phyloP scores from a whole-genome alignment of 768 basidiomycete species.

The Floccularia luteovirens region DNA sequence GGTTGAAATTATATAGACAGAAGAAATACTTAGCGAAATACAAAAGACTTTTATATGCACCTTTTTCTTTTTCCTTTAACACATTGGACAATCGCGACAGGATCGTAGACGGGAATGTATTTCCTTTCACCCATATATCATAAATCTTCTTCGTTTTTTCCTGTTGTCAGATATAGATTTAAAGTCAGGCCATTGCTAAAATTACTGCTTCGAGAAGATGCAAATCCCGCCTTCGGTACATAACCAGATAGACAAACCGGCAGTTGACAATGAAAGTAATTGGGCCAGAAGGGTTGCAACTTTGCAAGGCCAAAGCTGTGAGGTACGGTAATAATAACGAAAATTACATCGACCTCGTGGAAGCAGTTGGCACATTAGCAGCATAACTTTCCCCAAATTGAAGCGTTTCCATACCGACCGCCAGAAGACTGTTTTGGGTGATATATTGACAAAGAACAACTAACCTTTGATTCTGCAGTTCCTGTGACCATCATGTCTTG shows the following conservation, averaged over 20 bases:
- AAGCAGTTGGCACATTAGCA: too few relatives aligned
- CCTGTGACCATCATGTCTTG: slow-evolving; percentile 70
- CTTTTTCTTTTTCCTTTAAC: slow-evolving; percentile 70
- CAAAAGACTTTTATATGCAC: slow-evolving; percentile 71
- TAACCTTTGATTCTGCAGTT: slow-evolving; percentile 77
- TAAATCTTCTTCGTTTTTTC: slow-evolving; percentile 96
- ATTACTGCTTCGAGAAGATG: slow-evolving; percentile 18
- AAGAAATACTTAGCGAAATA: slow-evolving; percentile 80
- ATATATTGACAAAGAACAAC: too few relatives aligned
- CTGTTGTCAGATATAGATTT: slow-evolving; percentile 41
- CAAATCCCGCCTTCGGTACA: too few relatives aligned
- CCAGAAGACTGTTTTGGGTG: too few relatives aligned
- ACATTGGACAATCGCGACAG: slow-evolving; percentile 66
- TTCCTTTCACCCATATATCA: slow-evolving; percentile 93
- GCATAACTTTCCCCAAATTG: too few relatives aligned
- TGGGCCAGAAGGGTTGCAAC: too few relatives aligned
- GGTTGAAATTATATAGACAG: slow-evolving; percentile 59
- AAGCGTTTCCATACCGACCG: too few relatives aligned
- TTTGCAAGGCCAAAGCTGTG: too few relatives aligned
- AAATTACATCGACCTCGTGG: too few relatives aligned
- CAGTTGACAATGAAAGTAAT: too few relatives aligned
- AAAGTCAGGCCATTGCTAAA: slow-evolving; percentile 33
- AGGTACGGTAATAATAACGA: too few relatives aligned
- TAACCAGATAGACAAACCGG: too few relatives aligned
- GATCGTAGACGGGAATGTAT: slow-evolving; percentile 78